Base-by-base conservation (phyloP, 257 asterid genomes). In the Cruciata laevipes region DNA sequence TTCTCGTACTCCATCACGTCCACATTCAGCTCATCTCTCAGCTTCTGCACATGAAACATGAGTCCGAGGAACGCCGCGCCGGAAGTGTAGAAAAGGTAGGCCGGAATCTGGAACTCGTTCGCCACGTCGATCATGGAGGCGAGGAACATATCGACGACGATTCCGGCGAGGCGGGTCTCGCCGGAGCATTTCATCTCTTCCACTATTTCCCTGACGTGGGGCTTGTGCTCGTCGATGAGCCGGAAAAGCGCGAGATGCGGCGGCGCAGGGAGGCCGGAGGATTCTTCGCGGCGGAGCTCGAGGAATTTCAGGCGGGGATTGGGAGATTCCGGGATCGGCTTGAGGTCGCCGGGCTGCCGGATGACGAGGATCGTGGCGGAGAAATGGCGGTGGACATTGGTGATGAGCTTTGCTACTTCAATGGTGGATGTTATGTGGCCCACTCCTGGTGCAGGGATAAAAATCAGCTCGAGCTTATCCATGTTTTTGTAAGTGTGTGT, bases 101-200 rank as follows among this genome's bases (percentile, higher is more conserved):
- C 10, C 0, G 90, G 83, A 13, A 86, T 9, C 6, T 58, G 13
- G 55, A 86, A 80, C 32, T 86, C 96, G 1, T 69, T 30, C 1
- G 90, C 96, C 4, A 88, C 71, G 7, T 81, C 84, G 16, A 76
- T 53, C 80, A 84, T 86, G 5, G 69, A 57, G 1, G 82, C 74
- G 72, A 87, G 86, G 77, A 88, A 88, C 85, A 88, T 73, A 76
- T 84, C 90, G 1, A 88, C 70, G 51, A 88, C 82, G 0, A 88
- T 58, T 0, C 88, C 91, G 0, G 78, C 72, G 0, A 69, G 33
- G 13, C 27, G 27, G 8, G 77, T 40, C 24, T 78, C 69, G 0
- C 42, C 60, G 7, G 65, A 30, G 0, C 44, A 17, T 27, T 71
- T 7, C 1, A 83, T 62, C 37, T 68, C 65, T 0, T 81, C 42